phyloP scores from a whole-genome alignment of 345 rosid species.

The Luvunga scandens region DNA sequence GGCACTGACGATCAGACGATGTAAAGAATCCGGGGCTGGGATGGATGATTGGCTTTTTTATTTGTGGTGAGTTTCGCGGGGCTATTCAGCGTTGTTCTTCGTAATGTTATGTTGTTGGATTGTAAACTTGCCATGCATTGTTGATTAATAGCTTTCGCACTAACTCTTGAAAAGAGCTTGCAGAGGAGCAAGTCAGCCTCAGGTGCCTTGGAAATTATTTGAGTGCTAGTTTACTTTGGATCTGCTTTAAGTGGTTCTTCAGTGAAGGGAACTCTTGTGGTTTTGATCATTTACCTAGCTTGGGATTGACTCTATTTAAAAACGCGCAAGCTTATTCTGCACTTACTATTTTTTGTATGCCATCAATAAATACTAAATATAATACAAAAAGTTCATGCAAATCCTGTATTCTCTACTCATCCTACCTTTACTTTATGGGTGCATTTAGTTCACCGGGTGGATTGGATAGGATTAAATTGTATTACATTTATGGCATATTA shows the following conservation, averaged over 20 bases:
- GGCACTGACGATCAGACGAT: slow-evolving; percentile 35
- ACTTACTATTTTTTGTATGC: slow-evolving; percentile 8
- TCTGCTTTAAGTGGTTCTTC: slow-evolving; percentile 97
- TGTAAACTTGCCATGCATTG: slow-evolving; percentile 92
- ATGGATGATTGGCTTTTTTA: slow-evolving; percentile 86
- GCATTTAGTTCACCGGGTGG: slow-evolving; percentile 9
- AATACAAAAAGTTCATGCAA: too few relatives aligned
- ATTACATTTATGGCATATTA: slow-evolving; percentile 42
- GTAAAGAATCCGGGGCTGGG: slow-evolving; percentile 70
- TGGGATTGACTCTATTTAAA: slow-evolving; percentile 75
- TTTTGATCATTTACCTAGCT: slow-evolving; percentile 83
- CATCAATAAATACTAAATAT: too few relatives aligned
- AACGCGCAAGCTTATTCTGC: slow-evolving; percentile 56
- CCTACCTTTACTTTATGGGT: background rate
- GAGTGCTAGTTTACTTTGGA: slow-evolving; percentile 81
- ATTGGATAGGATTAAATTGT: too few relatives aligned
- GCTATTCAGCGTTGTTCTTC: slow-evolving; percentile 78
- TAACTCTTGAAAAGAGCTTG: slow-evolving; percentile 82
- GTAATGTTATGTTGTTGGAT: slow-evolving; percentile 88
- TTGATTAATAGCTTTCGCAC: slow-evolving; percentile 91
- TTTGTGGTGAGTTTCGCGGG: slow-evolving; percentile 87
- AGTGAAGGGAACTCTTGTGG: slow-evolving; percentile 90
- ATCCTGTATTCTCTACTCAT: background rate
- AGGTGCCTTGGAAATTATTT: slow-evolving; percentile 69
- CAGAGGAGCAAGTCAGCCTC: too few relatives aligned